phyloP scores from a whole-genome alignment of 495 filamentous ascomycete species.

The Penicillium cinerascens region DNA sequence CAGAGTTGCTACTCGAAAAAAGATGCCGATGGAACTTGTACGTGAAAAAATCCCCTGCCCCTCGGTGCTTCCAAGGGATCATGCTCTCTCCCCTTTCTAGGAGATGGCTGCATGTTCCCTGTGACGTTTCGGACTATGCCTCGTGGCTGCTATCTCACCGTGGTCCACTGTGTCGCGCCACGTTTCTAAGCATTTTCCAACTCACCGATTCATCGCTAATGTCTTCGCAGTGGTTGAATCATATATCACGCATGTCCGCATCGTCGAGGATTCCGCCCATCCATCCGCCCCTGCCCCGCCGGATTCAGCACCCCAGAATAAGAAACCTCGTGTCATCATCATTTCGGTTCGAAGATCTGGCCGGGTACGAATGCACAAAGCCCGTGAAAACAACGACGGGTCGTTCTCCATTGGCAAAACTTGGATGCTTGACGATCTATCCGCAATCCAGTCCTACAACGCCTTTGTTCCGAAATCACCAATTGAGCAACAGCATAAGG shows the following conservation, averaged over 20 bases:
- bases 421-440: constrained; percentile 88
- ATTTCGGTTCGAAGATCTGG: constrained; percentile 89
- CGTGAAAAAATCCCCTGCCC: constrained; percentile 25
- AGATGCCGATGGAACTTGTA: constrained; percentile 78
- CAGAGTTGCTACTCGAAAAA: constrained; percentile 87
- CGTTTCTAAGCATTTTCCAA: not conserved
- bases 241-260: constrained; percentile 94
- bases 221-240: constrained; percentile 70
- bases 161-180: not conserved
- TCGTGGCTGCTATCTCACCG: not conserved
- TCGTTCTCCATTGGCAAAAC: constrained; percentile 97
- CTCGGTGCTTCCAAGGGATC: not conserved
- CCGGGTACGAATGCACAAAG: constrained; percentile 92
- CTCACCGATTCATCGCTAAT: constrained; percentile 11
- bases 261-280: constrained; percentile 77
- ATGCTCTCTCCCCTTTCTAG: constrained; percentile 1
- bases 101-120: constrained; percentile 6
- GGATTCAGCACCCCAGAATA: constrained; percentile 61
- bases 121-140: not conserved
- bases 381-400: constrained; percentile 88
- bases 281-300: constrained; percentile 86
- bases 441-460: constrained; percentile 72
- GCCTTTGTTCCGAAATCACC: constrained; percentile 47
- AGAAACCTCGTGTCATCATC: constrained; percentile 88
- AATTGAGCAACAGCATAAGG: constrained; percentile 62